phyloP scores from a whole-genome alignment of 345 rosid genomes.

The Eutrema japonicum region DNA sequence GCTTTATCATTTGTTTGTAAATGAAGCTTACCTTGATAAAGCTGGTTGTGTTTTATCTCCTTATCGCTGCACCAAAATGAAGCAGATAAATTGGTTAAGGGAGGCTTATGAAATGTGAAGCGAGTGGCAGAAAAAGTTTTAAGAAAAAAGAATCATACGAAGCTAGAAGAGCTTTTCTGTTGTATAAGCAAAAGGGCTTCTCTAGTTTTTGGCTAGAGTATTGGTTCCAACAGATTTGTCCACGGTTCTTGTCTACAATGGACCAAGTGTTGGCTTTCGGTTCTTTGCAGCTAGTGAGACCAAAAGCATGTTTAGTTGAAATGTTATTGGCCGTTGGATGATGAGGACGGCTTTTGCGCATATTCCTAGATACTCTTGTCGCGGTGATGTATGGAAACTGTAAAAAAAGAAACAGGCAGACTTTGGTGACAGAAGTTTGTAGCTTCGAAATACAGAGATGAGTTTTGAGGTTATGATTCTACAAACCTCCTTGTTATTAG shows the following conservation, averaged over 20 bases:
- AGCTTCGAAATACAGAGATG: background rate
- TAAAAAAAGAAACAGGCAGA: background rate
- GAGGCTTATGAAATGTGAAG: conserved; percentile 6
- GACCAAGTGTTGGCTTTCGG: conserved; percentile 66
- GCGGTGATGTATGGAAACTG: conserved; percentile 65
- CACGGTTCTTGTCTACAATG: conserved; percentile 49
- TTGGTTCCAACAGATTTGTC: conserved; percentile 73
- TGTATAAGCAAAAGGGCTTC: conserved; percentile 69
- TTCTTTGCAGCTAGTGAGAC: conserved; percentile 74
- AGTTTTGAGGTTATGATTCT: conserved; percentile 24
- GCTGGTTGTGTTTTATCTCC: conserved; percentile 49
- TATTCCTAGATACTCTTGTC: conserved; percentile 26
- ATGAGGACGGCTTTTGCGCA: conserved; percentile 16
- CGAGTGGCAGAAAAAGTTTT: background rate
- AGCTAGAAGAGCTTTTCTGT: conserved; percentile 54
- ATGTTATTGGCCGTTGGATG: conserved; percentile 31
- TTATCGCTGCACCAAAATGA: conserved; percentile 56
- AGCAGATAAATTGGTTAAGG: background rate
- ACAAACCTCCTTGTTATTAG: conserved; percentile 76
- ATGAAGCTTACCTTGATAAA: conserved; percentile 52
- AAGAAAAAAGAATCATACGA: conserved; percentile 46
- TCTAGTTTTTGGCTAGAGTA: conserved; percentile 36
- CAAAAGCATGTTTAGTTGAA: conserved; percentile 48
- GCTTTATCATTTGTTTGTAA: conserved; percentile 57
- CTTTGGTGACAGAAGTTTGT: conserved; percentile 10